Conservation (phyloP, 1,284 basidiomycete species). For the Apiotrichum laibachii region DNA sequence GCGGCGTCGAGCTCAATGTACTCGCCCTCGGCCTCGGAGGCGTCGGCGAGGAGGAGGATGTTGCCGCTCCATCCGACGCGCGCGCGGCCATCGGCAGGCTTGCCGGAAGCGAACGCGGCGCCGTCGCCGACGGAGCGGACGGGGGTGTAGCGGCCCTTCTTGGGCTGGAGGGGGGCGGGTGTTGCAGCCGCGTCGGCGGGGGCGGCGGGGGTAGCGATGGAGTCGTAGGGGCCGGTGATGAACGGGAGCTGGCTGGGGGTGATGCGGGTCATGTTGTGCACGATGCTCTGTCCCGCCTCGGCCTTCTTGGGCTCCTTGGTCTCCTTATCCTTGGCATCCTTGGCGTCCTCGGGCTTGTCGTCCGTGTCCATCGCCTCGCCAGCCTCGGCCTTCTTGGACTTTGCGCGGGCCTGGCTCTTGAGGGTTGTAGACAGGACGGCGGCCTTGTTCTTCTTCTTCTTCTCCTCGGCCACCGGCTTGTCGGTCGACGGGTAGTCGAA, state of each 20-base stretch:
- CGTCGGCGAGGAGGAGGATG: slow-evolving; percentile 73
- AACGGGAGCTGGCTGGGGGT: slow-evolving; percentile 83
- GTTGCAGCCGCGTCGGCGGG: not conserved
- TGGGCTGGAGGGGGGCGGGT: slow-evolving; percentile 11
- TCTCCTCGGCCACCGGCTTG: slow-evolving; percentile 85
- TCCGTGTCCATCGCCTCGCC: slow-evolving; percentile 72
- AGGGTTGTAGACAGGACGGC: slow-evolving; percentile 93
- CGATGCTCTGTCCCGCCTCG: slow-evolving; percentile 72
- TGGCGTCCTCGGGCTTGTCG: slow-evolving; percentile 53
- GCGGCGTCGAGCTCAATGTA: slow-evolving; percentile 63
- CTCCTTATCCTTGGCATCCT: slow-evolving; percentile 54
- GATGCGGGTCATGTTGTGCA: slow-evolving; percentile 88
- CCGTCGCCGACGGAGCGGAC: slow-evolving; percentile 21
- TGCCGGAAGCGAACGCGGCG: slow-evolving; percentile 17
- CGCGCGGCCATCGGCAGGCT: slow-evolving; percentile 20
- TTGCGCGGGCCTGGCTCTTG: slow-evolving; percentile 86
- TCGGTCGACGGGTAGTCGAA: slow-evolving; percentile 83
- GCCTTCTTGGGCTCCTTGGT: slow-evolving; percentile 49
- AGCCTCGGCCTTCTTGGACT: slow-evolving; percentile 65
- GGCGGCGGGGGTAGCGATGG: slow-evolving; percentile 6
- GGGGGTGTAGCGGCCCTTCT: slow-evolving; percentile 22
- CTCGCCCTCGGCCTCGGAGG: slow-evolving; percentile 51
- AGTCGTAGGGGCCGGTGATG: slow-evolving; percentile 55
- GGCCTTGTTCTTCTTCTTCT: slow-evolving; percentile 81
- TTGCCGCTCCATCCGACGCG: slow-evolving; percentile 57